phyloP scores from a whole-genome alignment of 2,329 filamentous ascomycete species.

The Dactylellina sp. region DNA sequence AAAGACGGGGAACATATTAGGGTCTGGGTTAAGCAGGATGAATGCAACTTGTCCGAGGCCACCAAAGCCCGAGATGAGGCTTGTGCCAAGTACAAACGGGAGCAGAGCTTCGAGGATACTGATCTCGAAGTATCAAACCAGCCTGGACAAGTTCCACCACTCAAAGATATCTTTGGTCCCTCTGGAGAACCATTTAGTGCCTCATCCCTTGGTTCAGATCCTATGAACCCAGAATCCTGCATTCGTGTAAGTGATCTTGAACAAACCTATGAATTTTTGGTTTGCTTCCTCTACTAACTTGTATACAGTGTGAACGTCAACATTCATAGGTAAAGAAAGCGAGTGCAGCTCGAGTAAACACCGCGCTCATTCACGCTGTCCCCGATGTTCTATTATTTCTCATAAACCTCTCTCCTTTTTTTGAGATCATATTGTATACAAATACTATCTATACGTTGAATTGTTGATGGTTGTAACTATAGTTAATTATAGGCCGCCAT shows the following conservation, averaged over 20 bases:
- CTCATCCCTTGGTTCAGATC: constrained; percentile 15
- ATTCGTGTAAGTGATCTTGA: constrained; percentile 40
- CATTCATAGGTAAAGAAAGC: constrained; percentile 28
- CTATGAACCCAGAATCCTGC: constrained; percentile 38
- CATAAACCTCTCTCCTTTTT: constrained; percentile 6
- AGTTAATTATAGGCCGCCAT: too few relatives aligned
- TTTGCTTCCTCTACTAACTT: neutral
- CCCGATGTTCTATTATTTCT: constrained; percentile 39
- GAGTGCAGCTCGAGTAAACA: constrained; percentile 45
- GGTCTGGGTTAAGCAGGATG: constrained; percentile 43
- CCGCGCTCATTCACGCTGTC: constrained; percentile 27
- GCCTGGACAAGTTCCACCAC: constrained; percentile 32
- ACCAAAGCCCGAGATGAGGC: constrained; percentile 25
- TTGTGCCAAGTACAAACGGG: constrained; percentile 18
- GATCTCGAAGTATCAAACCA: constrained; percentile 30
- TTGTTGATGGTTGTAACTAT: too few relatives aligned
- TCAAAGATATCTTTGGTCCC: constrained; percentile 49
- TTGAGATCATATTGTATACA: too few relatives aligned
- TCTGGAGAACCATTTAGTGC: constrained; percentile 35
- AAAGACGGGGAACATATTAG: constrained; percentile 51
- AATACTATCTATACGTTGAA: too few relatives aligned
- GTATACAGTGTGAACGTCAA: constrained; percentile 50
- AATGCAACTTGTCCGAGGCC: constrained; percentile 36
- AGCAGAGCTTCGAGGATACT: constrained; percentile 28
- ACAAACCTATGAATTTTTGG: neutral